phyloP scores from a whole-genome alignment of 148 eudicot species.

The Oxyria digyna region DNA sequence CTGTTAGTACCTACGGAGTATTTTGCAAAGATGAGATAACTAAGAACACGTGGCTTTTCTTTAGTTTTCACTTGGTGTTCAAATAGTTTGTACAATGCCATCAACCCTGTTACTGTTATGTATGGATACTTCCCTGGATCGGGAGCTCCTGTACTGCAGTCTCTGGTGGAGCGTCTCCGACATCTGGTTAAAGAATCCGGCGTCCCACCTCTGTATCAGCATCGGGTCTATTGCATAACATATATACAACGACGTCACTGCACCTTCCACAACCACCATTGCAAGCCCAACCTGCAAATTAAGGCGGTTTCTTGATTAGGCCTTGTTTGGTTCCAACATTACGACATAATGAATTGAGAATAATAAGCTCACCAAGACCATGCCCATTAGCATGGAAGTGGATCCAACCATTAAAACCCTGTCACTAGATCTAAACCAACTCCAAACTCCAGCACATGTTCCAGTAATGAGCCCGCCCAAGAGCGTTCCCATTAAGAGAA shows the following conservation, averaged over 20 bases:
- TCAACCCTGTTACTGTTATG: constrained; percentile 33
- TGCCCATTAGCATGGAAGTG: constrained; percentile 93
- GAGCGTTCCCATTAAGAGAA: constrained; percentile 74
- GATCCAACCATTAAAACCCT: constrained; percentile 71
- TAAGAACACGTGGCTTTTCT: not conserved
- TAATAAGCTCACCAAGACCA: constrained; percentile 62
- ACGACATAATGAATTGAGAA: too few species aligned
- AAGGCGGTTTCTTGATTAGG: not conserved
- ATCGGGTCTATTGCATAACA: constrained; percentile 85
- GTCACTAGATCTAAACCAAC: constrained; percentile 58
- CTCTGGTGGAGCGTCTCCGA: constrained; percentile 83
- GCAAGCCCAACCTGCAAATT: constrained; percentile 74
- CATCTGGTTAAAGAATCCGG: constrained; percentile 61
- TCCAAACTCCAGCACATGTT: constrained; percentile 81
- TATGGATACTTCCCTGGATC: constrained; percentile 57
- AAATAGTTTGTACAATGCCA: constrained; percentile 28
- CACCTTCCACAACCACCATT: constrained; percentile 93
- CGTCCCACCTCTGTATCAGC: constrained; percentile 72
- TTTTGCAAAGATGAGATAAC: not conserved
- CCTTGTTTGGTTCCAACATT: not conserved
- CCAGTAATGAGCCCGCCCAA: constrained; percentile 87
- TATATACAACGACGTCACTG: constrained; percentile 79
- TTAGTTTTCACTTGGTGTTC: not conserved
- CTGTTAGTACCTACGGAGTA: not conserved
- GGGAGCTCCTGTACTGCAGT: constrained; percentile 76